phyloP scores from a whole-genome alignment of 2,329 filamentous ascomycete species.

The Monilinia polystroma region DNA sequence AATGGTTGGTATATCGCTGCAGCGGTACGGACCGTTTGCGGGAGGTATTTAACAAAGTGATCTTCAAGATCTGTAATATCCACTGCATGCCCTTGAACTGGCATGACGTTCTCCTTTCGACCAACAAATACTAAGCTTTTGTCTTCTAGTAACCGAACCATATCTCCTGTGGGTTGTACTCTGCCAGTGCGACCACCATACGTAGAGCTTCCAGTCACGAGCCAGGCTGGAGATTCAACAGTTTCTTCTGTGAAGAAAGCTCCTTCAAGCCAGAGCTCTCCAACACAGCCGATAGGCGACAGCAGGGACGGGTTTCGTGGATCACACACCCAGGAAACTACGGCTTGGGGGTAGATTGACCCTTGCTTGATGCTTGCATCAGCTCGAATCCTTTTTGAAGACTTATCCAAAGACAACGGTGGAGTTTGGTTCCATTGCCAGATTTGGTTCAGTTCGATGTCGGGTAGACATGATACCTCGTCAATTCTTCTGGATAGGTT shows the following conservation, averaged over 20 bases:
- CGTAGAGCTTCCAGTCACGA: constrained; percentile 39
- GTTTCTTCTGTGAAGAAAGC: constrained; percentile 52
- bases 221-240: constrained; percentile 48
- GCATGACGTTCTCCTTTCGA: constrained; percentile 52
- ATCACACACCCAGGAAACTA: constrained; percentile 40
- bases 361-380: constrained; percentile 31
- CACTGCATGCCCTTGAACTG: constrained; percentile 43
- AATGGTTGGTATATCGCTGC: constrained; percentile 32
- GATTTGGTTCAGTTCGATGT: constrained; percentile 44
- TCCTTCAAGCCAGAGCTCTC: constrained; percentile 46
- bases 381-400: constrained; percentile 31
- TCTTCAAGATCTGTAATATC: constrained; percentile 45
- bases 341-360: constrained; percentile 42
- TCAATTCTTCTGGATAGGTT: constrained; percentile 34
- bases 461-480: constrained; percentile 39
- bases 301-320: constrained; percentile 41
- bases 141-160: constrained; percentile 54
- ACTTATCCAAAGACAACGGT: constrained; percentile 41
- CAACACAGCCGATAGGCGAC: constrained; percentile 44
- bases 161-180: constrained; percentile 54
- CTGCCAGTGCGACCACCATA: constrained; percentile 38
- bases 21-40: constrained; percentile 36
- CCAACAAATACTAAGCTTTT: constrained; percentile 56
- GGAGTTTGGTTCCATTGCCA: constrained; percentile 45
- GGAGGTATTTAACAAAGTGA: constrained; percentile 42